Percentiles rank a stretch among this genome's conserved stretches.
phyloP scores from a whole-genome alignment of 108 stramenopile genomes.

The Cyclotella kingstonii region DNA sequence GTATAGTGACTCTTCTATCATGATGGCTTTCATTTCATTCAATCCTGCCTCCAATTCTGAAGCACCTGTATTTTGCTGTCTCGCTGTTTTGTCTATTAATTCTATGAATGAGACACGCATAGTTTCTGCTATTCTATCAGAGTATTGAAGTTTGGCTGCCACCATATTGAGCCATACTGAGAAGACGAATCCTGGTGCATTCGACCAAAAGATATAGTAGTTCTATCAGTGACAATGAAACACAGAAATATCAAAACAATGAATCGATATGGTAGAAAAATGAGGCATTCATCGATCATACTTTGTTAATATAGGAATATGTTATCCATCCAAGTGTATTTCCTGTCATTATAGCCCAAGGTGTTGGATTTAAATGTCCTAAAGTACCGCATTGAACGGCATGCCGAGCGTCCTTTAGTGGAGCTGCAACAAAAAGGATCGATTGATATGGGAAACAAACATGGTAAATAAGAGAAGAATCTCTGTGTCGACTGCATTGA shows the following conservation, averaged over 20 bases:
- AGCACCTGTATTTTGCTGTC: too few species aligned
- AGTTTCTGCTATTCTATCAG: slow-evolving; percentile 21
- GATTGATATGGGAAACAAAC: not conserved
- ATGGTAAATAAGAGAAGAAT: not conserved
- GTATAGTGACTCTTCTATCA: not conserved
- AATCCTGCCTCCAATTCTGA: too few species aligned
- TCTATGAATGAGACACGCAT: slow-evolving; percentile 36
- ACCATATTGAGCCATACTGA: slow-evolving; percentile 63
- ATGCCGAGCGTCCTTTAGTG: slow-evolving; percentile 45
- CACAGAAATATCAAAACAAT: not conserved
- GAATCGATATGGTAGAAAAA: not conserved
- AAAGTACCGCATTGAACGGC: slow-evolving; percentile 54
- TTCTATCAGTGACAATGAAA: too few species aligned
- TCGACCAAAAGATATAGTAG: slow-evolving; percentile 61
- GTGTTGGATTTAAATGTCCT: slow-evolving; percentile 75
- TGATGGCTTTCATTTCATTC: not conserved
- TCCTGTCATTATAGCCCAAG: slow-evolving; percentile 82
- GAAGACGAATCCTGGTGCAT: slow-evolving; percentile 65
- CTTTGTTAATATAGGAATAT: slow-evolving; percentile 54
- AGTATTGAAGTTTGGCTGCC: slow-evolving; percentile 66
- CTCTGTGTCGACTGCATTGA: too few species aligned
- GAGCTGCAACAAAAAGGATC: slow-evolving; percentile 26
- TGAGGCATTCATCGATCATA: not conserved
- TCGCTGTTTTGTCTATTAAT: slow-evolving; percentile 37
- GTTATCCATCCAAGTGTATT: slow-evolving; percentile 75